Conservation (phyloP, 2,329 filamentous ascomycete species). For the Zalaria obscura region DNA sequence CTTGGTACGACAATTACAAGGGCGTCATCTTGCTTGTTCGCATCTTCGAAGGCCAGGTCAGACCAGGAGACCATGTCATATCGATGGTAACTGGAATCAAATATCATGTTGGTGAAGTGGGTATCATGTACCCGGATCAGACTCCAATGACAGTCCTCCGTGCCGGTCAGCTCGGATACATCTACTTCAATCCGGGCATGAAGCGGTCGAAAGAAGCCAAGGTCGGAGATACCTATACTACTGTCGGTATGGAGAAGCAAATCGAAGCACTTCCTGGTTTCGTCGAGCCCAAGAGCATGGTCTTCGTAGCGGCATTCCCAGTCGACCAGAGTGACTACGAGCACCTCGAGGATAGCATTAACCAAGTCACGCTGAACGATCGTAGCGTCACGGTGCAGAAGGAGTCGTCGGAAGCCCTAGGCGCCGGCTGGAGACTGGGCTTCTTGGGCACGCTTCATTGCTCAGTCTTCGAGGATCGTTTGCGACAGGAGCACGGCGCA, state of each 20-base stretch:
- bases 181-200: slow-evolving; percentile 98
- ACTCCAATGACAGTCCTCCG: slow-evolving; percentile 67
- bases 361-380: slow-evolving; percentile 86
- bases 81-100: slow-evolving; percentile 80
- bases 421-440: slow-evolving; percentile 84
- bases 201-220: slow-evolving; percentile 92
- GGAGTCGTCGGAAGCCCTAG: slow-evolving; percentile 84
- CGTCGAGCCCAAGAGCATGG: slow-evolving; percentile 96
- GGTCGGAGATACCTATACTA: slow-evolving; percentile 89
- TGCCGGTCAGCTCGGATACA: slow-evolving; percentile 89
- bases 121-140: slow-evolving; percentile 86
- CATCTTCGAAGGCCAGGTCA: slow-evolving; percentile 76
- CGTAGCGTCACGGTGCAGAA: slow-evolving; percentile 88
- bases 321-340: slow-evolving; percentile 80
- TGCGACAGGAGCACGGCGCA: slow-evolving; percentile 86
- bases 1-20: slow-evolving; percentile 95
- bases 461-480: slow-evolving; percentile 94
- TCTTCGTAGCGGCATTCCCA: slow-evolving; percentile 93
- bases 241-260: slow-evolving; percentile 56
- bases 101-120: slow-evolving; percentile 90
- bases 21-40: slow-evolving; percentile 85
- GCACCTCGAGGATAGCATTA: slow-evolving; percentile 84
- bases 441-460: slow-evolving; percentile 96
- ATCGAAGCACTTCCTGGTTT: slow-evolving; percentile 83
- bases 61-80: slow-evolving; percentile 69